Base-by-base conservation (phyloP, 805 yeast genomes). In the Lachancea waltii region DNA sequence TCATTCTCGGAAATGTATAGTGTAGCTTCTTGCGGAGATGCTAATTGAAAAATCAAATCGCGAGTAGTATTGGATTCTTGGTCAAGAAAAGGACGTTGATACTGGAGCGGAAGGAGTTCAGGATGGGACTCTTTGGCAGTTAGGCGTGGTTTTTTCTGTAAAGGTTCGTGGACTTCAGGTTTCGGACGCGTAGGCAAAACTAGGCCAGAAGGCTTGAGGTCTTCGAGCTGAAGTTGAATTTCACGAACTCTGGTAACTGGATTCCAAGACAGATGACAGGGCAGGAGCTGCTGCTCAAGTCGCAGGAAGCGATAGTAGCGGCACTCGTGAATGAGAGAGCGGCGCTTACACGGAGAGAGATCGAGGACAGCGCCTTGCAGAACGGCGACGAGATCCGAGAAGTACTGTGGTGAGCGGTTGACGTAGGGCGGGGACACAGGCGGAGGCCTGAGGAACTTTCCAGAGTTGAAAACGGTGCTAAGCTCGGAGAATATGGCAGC, bases 291-390 rank as follows among this genome's bases (percentile, higher is more conserved):
- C 61, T 86, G 95, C 54, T 83, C 94, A 26, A 87, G 64, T 25
- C 78, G 86, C 33, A 75, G 63, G 48, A 87, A 81, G 33, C 90
- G 67, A 57, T 85, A 87, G 60, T 82, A 87, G 31, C 73, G 68
- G 46, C 94, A 83, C 53, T 87, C 97, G 36, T 67, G 67, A 7
- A 81, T 57, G 41, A 87, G 63, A 11, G 73, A 57, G 7, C 62
- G 56, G 29, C 95, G 67, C 53, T 79, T 83, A 1, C 59, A 56
- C 28, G 77, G 81, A 39, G 70, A 65, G 31, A 83, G 66, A 1
- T 65, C 62, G 14, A 74, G 48, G 3, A 62, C 53, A 25, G 75
- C 72, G 0, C 89, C 89, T 43, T 71, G 68, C 18, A 85, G 57
- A 2, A 76, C 52, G 18, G 67, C 65, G 32, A 87, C 38, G 19